Percentiles rank a stretch among this genome's conserved stretches.
phyloP scores from a whole-genome alignment of 352 stramenopile species.

The Blastocystis sp. region DNA sequence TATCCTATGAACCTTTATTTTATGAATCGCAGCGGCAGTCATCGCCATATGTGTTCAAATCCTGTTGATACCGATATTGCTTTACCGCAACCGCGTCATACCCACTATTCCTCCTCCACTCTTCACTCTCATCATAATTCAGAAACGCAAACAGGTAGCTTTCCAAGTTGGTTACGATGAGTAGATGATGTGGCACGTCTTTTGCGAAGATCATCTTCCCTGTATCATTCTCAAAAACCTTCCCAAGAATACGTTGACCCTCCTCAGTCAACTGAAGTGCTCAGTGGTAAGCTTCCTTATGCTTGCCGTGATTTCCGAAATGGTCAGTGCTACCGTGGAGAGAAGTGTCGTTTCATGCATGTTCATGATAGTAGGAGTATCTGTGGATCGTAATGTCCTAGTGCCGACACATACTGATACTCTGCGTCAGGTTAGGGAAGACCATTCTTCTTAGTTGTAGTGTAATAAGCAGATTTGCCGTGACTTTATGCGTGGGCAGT shows the following conservation, averaged over 20 bases:
- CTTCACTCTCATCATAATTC: background rate
- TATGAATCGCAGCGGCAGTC: too few relatives aligned
- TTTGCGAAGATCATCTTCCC: too few relatives aligned
- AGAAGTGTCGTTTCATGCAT: constrained; percentile 34
- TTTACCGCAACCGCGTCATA: background rate
- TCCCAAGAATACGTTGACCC: background rate
- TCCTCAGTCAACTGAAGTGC: background rate
- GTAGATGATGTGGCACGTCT: too few relatives aligned
- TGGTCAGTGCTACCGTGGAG: background rate
- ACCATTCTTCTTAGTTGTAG: too few relatives aligned
- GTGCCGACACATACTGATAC: background rate
- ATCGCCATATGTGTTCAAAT: too few relatives aligned
- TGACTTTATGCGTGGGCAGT: constrained; percentile 40
- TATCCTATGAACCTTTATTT: too few relatives aligned
- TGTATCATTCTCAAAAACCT: too few relatives aligned
- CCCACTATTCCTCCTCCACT: background rate
- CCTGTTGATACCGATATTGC: too few relatives aligned
- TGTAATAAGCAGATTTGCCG: constrained; percentile 31
- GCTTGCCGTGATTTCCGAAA: constrained; percentile 45
- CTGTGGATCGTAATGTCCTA: background rate
- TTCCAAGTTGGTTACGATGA: too few relatives aligned
- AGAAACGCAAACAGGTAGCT: too few relatives aligned
- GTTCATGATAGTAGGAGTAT: background rate
- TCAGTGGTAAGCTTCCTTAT: constrained; percentile 5
- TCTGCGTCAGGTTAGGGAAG: background rate